Percentiles rank a stretch among this genome's conserved stretches.
Evolutionary conservation across 345 rosid genomes (phyloP).

Genomic region (Eucalyptus decipiens): DNA sequence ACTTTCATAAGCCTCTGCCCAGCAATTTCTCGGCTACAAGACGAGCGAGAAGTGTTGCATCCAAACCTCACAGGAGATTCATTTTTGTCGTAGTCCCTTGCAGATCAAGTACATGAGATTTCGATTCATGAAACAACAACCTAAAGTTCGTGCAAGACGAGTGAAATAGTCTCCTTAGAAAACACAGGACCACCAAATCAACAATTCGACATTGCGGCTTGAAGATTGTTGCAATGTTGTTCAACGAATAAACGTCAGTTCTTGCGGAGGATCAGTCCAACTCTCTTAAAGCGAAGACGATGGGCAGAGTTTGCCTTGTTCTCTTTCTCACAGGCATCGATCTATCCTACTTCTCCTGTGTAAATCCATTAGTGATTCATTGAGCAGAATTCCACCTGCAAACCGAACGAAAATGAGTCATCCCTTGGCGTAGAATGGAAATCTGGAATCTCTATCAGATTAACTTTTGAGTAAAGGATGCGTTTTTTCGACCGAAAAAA

Average conservation of each 20-base stretch:
- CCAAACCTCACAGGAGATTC: background rate
- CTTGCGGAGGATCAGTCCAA: background rate
- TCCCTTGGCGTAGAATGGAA: background rate
- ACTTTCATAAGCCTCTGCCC: background rate
- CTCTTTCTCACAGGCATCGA: background rate
- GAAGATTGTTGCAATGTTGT: background rate
- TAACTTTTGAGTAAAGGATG: background rate
- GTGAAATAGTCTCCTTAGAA: background rate
- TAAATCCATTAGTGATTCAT: background rate
- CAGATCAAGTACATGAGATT: background rate
- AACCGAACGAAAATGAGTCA: background rate
- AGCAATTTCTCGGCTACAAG: background rate
- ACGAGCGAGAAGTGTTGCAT: background rate
- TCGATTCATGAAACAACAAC: background rate
- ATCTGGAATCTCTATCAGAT: background rate
- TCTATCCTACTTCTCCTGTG: background rate
- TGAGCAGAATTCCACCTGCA: background rate
- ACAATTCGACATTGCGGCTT: background rate
- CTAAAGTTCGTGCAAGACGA: background rate
- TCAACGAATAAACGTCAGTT: background rate
- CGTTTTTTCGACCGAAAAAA: background rate
- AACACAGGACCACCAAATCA: background rate
- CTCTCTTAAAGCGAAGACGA: background rate
- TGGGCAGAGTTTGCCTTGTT: background rate
- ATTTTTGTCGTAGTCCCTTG: background rate